phyloP scores from a whole-genome alignment of 257 asterid species.

The Verbascum thapsus region DNA sequence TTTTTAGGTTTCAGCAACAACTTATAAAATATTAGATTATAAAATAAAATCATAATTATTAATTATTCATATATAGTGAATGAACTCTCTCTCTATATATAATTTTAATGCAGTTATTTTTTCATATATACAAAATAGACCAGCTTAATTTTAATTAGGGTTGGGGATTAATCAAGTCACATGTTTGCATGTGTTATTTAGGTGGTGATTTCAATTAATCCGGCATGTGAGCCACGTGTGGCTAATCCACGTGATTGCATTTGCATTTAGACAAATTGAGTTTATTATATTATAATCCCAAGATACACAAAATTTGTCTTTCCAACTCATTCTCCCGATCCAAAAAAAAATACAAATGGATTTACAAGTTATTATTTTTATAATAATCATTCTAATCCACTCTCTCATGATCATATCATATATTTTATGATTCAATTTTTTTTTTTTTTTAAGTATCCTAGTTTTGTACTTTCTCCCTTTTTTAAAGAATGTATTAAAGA shows the following conservation, averaged over 20 bases:
- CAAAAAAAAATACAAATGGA: conserved; percentile 31
- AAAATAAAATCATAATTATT: too few species aligned
- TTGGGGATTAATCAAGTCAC: conserved; percentile 44
- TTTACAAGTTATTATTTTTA: conserved; percentile 23
- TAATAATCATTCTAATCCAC: conserved; percentile 10
- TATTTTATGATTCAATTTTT: not conserved
- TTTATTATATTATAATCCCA: conserved; percentile 25
- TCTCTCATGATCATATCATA: not conserved
- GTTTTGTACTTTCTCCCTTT: not conserved
- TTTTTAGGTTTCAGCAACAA: too few species aligned
- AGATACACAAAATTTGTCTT: conserved; percentile 24
- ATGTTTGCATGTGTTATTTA: conserved; percentile 52
- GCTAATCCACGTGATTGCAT: conserved; percentile 38
- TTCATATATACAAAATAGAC: too few species aligned
- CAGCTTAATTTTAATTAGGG: conserved; percentile 23
- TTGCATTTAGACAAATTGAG: conserved; percentile 15
- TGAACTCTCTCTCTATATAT: too few species aligned
- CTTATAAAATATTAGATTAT: too few species aligned
- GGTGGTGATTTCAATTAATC: conserved; percentile 16
- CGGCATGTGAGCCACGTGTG: conserved; percentile 65
- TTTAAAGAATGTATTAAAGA: not conserved
- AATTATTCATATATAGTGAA: too few species aligned
- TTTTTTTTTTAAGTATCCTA: too few species aligned
- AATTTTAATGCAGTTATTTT: too few species aligned
- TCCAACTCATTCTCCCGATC: conserved; percentile 31